Base-by-base conservation (phyloP, 352 stramenopile genomes). In the Globisporangium acanthophoron region DNA sequence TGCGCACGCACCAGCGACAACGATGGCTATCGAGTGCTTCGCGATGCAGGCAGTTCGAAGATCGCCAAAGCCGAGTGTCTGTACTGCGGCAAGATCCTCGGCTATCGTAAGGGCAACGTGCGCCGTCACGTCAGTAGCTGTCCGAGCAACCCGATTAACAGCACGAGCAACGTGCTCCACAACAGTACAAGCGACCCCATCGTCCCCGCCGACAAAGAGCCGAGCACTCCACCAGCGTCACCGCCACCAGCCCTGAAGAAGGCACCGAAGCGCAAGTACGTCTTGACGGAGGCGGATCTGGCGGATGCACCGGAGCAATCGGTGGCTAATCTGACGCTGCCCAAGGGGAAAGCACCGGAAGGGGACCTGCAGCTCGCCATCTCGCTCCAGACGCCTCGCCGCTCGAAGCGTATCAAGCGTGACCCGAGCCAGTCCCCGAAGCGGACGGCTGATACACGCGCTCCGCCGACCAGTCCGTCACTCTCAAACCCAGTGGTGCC, bases 31-130 rank as follows among this genome's bases (percentile, higher is more conserved):
- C 41, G 41, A 11, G 16, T 46, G 16, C 15, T 46, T 46, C 41
- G 16, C 41, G 33, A 39, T 39, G 7, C 33, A 12, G 12, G 41
- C 41, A 1, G 4, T 5, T 21, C 41, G 16, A 52, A 69, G 61
- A 52, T 85, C 66, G 11, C 62, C 58, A 50, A 54, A 54, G 54
- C 16, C 1, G 31, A 60, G 45, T 60, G 54, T 39, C 8, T 37
- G 24, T 1, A 21, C 24, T 60, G 54, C 33, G 54, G 44, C 7
- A 53, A 13, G 5, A 20, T 54, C 15, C 15, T 60, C 20, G 29
- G 6, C 8, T 40, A 40, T 4, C 41, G 27, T 3, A 53, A 46
- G 15, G 24, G n/a, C 20, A 40, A n/a, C 6, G 43, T 60, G 31
- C 41, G 7, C 9, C 45, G 33, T 0, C 54, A 60, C 20, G 35